Base-by-base conservation (phyloP, 2,329 filamentous ascomycete genomes). In the Rhynchosporium secalis region DNA sequence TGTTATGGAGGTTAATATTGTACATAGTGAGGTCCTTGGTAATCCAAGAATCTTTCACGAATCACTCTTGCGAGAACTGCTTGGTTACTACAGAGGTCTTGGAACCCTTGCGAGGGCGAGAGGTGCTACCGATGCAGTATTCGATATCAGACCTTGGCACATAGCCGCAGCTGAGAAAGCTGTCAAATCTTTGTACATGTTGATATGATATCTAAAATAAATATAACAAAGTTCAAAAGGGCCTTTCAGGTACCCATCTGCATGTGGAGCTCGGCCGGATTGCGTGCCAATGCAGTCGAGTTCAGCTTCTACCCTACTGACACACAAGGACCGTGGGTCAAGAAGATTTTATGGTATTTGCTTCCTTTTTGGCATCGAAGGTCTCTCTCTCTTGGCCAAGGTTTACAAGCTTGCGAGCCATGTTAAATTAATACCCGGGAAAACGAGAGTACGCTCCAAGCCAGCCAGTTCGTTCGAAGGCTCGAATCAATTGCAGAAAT, bases 71-170 rank as follows among this genome's bases (percentile, higher is more conserved):
- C 80, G 86, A 66, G 91, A 95, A 72, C 86, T 91, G 73, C 72
- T 95, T 62, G 81, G 78, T 36, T 84, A 87, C 73, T 94, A 88
- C 71, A 78, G 90, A 48, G 86, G 83, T 0, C 73, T 95, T 65
- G 87, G 86, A 0, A 84, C 89, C 20, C 72, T 95, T 68, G 89
- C 89, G 1, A 81, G 86, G 66, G 83, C 86, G 28, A 83, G 88
- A 64, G 89, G 86, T 0, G 78, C 87, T 70, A 78, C 86, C 71
- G 81, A 85, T 70, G 75, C 80, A 64, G 78, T 85, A 59, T 80
- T 77, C 55, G 85, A 87, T 71, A 80, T 86, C n/a, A 78, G 89
- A 69, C 91, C 91, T 20, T 91, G 90, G 88, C 91, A 94, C 78
- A 78, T 94, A 63, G 87, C 86, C 12, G 87, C 84, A 20, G 89